Conservation (phyloP, 176 grass and related monocot genomes). For the Cocos nucifera region DNA sequence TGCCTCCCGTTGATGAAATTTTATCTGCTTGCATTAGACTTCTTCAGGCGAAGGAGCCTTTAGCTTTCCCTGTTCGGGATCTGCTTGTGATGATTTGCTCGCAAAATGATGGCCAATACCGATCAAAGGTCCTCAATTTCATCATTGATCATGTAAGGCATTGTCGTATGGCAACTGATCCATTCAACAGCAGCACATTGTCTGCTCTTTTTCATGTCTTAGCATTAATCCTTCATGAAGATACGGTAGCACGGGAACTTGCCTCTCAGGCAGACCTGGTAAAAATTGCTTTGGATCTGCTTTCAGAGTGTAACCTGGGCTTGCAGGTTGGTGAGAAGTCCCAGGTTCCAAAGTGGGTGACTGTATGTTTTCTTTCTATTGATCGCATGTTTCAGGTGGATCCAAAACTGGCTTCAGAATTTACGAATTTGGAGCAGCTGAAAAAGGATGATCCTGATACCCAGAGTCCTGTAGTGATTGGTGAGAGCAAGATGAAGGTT, state of each 20-base stretch:
- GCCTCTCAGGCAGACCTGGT: slow-evolving; percentile 60
- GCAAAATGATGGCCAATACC: slow-evolving; percentile 89
- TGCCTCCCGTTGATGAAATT: slow-evolving; percentile 84
- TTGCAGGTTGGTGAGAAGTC: slow-evolving; percentile 28
- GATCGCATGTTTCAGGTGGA: slow-evolving; percentile 92
- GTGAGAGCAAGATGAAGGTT: slow-evolving; percentile 51
- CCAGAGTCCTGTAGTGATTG: slow-evolving; percentile 57
- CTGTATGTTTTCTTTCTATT: slow-evolving; percentile 90
- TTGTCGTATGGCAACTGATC: slow-evolving; percentile 30
- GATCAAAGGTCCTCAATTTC: slow-evolving; percentile 64
- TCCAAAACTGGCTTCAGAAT: slow-evolving; percentile 64
- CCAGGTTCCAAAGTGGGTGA: slow-evolving; percentile 82
- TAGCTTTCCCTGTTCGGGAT: slow-evolving; percentile 86
- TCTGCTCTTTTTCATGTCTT: slow-evolving; percentile 86
- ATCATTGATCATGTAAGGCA: slow-evolving; percentile 90
- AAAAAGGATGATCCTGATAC: slow-evolving; percentile 53
- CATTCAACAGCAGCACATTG: slow-evolving; percentile 37
- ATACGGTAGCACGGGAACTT: slow-evolving; percentile 64
- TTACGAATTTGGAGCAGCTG: slow-evolving; percentile 55
- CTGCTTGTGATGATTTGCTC: slow-evolving; percentile 86
- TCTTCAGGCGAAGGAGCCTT: slow-evolving; percentile 63
- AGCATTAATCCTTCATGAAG: slow-evolving; percentile 91
- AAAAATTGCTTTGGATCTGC: slow-evolving; percentile 72
- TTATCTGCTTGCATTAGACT: slow-evolving; percentile 65
- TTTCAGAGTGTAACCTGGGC: slow-evolving; percentile 57